Evolutionary conservation across 1,284 basidiomycete species (phyloP).

Genomic region (Cerrena zonata): DNA sequence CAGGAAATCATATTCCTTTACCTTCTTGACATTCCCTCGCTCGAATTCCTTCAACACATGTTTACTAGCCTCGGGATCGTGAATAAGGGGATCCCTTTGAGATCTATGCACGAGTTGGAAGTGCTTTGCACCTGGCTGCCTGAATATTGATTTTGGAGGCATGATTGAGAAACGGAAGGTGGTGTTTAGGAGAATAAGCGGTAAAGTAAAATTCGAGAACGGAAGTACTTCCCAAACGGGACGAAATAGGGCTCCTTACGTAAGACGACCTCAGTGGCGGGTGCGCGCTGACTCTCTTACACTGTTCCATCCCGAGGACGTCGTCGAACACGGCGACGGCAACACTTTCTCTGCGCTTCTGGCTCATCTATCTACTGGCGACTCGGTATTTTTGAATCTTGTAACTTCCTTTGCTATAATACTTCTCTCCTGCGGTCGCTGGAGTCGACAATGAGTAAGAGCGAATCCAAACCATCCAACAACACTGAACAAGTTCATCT

Average conservation of each 20-base stretch:
- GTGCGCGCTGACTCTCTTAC: neutral
- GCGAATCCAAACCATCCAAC: conserved; percentile 10
- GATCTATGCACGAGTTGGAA: conserved; percentile 97
- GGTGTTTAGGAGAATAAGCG: neutral
- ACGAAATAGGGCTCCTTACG: conserved; percentile 6
- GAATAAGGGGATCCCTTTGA: conserved; percentile 89
- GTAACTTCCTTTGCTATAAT: conserved; percentile 8
- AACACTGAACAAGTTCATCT: conserved; percentile 66
- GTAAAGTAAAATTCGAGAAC: conserved; percentile 4
- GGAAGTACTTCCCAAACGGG: conserved; percentile 1
- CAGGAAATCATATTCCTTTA: conserved; percentile 20
- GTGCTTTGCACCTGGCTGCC: conserved; percentile 82
- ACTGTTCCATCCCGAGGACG: conserved; percentile 6
- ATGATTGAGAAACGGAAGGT: conserved; percentile 29
- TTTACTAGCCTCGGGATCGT: conserved; percentile 85
- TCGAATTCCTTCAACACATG: conserved; percentile 85
- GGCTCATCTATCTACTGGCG: conserved; percentile 3
- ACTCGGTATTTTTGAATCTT: neutral
- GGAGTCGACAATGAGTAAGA: conserved; percentile 2
- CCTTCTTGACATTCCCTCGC: conserved; percentile 68
- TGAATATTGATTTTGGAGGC: conserved; percentile 81
- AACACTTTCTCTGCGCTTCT: conserved; percentile 2
- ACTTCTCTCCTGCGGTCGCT: neutral
- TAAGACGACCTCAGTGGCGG: conserved; percentile 12
- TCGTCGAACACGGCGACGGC: conserved; percentile 11